Evolutionary conservation across 106 monocot species (phyloP).

Genomic region (Xerophyta viscosa): DNA sequence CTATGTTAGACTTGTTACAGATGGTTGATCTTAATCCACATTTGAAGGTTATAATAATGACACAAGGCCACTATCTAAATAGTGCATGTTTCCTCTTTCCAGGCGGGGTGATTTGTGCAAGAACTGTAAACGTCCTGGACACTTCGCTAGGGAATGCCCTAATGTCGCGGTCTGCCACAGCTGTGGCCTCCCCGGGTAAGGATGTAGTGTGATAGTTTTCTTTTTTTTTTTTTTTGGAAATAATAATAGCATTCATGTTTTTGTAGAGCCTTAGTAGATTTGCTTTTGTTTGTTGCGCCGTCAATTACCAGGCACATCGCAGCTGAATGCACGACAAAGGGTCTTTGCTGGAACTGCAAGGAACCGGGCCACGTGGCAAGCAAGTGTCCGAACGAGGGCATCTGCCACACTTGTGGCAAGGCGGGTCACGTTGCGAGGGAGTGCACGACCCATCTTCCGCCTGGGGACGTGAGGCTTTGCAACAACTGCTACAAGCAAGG

Average conservation of each 20-base stretch:
- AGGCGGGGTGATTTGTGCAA: slow-evolving; percentile 83
- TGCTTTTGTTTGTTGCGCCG: too few relatives aligned
- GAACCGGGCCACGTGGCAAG: slow-evolving; percentile 85
- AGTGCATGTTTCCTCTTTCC: background rate
- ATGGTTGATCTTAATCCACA: too few relatives aligned
- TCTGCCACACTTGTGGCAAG: slow-evolving; percentile 92
- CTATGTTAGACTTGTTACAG: too few relatives aligned
- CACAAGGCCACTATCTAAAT: background rate
- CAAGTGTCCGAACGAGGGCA: slow-evolving; percentile 86
- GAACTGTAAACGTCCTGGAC: slow-evolving; percentile 93
- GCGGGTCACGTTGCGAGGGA: slow-evolving; percentile 71
- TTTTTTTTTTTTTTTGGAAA: too few relatives aligned
- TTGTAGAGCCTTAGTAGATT: too few relatives aligned
- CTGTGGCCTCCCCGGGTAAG: slow-evolving; percentile 97
- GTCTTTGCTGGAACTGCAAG: slow-evolving; percentile 94
- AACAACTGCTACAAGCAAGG: slow-evolving; percentile 98
- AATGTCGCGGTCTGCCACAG: slow-evolving; percentile 93
- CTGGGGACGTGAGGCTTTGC: slow-evolving; percentile 72
- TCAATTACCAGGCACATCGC: slow-evolving; percentile 77
- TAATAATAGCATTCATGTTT: too few relatives aligned
- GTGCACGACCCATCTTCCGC: slow-evolving; percentile 37
- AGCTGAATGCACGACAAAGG: slow-evolving; percentile 63
- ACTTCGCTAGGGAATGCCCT: slow-evolving; percentile 91
- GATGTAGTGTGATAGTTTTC: background rate
- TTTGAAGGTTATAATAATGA: background rate